Evolutionary conservation across 139 green algal genomes (phyloP).

Genomic region (Chlorella ohadii): DNA sequence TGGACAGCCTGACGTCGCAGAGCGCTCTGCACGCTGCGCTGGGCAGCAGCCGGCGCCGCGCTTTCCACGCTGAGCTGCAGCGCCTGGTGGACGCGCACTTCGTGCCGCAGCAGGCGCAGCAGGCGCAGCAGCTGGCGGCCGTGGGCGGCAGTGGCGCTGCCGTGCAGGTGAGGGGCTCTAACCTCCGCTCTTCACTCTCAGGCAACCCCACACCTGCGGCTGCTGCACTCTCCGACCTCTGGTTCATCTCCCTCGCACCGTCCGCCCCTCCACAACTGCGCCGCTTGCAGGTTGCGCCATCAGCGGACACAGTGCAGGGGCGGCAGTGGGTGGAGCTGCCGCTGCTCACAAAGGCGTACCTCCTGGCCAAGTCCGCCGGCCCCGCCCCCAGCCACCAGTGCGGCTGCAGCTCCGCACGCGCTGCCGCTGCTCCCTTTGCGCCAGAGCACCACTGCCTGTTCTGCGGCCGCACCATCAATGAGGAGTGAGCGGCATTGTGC

Average conservation of each 20-base stretch:
- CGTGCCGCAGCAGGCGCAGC: background rate
- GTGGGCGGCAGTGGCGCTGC: too few relatives aligned
- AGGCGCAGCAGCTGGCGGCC: background rate
- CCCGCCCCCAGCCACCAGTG: too few relatives aligned
- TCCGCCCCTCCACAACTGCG: too few relatives aligned
- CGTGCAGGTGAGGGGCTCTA: background rate
- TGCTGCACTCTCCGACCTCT: background rate
- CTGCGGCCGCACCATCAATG: background rate
- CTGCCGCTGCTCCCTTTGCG: background rate
- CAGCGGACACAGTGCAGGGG: background rate
- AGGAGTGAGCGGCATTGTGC: too few relatives aligned
- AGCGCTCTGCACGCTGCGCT: conserved; percentile 3
- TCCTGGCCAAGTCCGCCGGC: background rate
- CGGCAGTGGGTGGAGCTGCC: background rate
- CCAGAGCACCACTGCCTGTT: conserved; percentile 7
- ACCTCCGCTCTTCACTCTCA: too few relatives aligned
- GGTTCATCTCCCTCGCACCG: too few relatives aligned
- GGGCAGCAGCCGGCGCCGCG: background rate
- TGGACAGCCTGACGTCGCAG: background rate
- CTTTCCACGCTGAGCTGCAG: conserved; percentile 8
- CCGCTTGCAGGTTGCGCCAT: too few relatives aligned
- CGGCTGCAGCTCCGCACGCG: background rate
- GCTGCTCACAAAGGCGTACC: conserved; percentile 13
- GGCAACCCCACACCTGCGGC: too few relatives aligned
- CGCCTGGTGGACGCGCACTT: conserved; percentile 6